Evolutionary conservation across 129 eudicot genomes (phyloP), one percentile per base, ranked within the genome.

Genomic region (Smallanthus sonchifolius): DNA sequence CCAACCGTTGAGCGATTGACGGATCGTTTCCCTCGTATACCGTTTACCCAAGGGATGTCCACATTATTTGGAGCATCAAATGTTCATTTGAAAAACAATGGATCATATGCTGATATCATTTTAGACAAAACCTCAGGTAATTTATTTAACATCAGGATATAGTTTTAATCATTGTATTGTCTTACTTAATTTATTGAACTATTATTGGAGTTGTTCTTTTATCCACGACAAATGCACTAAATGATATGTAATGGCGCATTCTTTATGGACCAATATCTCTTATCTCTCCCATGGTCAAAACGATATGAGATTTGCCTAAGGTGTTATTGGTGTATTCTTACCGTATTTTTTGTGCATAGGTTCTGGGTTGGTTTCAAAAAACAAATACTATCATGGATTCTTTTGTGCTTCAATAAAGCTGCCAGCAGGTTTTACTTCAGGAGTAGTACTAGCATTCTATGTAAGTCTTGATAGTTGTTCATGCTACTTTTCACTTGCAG

Each of bases 381-480:
- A 83, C 76, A 83, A 62, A 72, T 90, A 86, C 81, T 76, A 88
- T 76, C 84, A 90, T 84, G 98, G 98, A 43, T 93, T 93, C 74
- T 93, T 93, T 81, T 88, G 86, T 83, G 92, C 87, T 70, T 92
- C 96, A 28, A 72, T 93, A 13, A 93, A 90, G 74, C 79, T 90
- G 61, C 98, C 98, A 70, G 51, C 88, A 59, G 88, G 98, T 60
- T 92, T 84, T 57, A 85, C 98, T 68, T 89, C 98, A 65, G 98
- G 98, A 32, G 85, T 92, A 37, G 98, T 92, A 28, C 80, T 89
- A 34, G 98, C 98, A 76, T 92, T 87, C 69, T 92, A 92, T 75
- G 98, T 92, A 77, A 87, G 96, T 79, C 35, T 19, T 55, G 62
- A 19, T 55, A 13, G 3, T 24, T 48, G 34, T 19, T 24, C 30